phyloP scores from a whole-genome alignment of 2,329 filamentous ascomycete genomes.

The Botrytis medusae region DNA sequence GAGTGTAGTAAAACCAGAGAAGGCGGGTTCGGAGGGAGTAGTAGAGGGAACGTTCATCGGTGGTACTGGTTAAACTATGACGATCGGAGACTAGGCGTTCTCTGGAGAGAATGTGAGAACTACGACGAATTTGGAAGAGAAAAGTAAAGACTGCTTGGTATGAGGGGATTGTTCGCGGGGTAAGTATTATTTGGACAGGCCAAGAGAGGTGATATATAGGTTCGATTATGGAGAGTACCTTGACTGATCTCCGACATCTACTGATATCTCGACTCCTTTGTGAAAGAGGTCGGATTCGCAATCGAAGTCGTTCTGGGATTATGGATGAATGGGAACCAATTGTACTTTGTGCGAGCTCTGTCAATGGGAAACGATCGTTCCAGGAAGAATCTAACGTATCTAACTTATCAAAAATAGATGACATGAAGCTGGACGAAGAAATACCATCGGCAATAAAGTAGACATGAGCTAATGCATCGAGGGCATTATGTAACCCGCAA shows the following conservation, averaged over 20 bases:
- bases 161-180: constrained; percentile 57
- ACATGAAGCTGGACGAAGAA: constrained; percentile 63
- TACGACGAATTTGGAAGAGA: constrained; percentile 74
- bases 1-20: constrained; percentile 72
- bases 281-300: constrained; percentile 50
- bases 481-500: constrained; percentile 63
- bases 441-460: constrained; percentile 78
- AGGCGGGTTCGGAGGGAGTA: constrained; percentile 66
- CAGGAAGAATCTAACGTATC: constrained; percentile 61
- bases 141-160: constrained; percentile 76
- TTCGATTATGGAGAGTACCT: constrained; percentile 60
- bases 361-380: constrained; percentile 80
- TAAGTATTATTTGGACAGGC: constrained; percentile 71
- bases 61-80: constrained; percentile 43
- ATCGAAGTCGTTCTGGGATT: constrained; percentile 61
- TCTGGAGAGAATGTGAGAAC: constrained; percentile 64
- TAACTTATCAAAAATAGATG: constrained; percentile 71
- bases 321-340: constrained; percentile 56
- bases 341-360: constrained; percentile 72
- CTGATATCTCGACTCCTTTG: constrained; percentile 45
- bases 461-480: constrained; percentile 68
- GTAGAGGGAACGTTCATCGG: constrained; percentile 49
- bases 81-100: constrained; percentile 47
- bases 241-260: constrained; percentile 57
- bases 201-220: constrained; percentile 68